Percentiles rank a stretch among this genome's conserved stretches.
Conservation (phyloP, 805 yeast species). For the Myxozyma udenii region DNA sequence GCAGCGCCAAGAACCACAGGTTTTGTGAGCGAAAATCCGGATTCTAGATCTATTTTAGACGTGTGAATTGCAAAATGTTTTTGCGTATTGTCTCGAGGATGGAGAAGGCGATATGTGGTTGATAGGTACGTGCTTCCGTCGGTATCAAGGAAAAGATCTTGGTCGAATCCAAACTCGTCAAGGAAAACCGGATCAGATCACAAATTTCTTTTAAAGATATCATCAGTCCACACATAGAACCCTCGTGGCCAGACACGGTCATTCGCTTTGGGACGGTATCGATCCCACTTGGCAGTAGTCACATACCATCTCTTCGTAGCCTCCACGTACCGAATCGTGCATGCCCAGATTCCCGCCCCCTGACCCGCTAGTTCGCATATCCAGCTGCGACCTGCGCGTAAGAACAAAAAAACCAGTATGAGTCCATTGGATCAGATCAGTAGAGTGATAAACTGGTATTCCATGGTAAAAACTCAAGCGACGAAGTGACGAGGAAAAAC, state of each 20-base stretch:
- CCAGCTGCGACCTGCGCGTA: slow-evolving; percentile 4
- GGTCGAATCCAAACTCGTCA: slow-evolving; percentile 11
- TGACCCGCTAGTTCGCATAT: slow-evolving; percentile 9
- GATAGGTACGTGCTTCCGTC: slow-evolving; percentile 7
- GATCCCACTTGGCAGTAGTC: slow-evolving; percentile 4
- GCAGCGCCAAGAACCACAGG: slow-evolving; percentile 2
- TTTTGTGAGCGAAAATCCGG: slow-evolving; percentile 2
- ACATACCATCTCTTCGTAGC: slow-evolving; percentile 8
- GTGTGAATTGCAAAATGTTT: slow-evolving; percentile 13
- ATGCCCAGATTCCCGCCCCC: slow-evolving; percentile 15
- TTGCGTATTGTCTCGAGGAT: slow-evolving; percentile 1
- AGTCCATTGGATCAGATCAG: slow-evolving; percentile 2
- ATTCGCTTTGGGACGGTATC: slow-evolving; percentile 2
- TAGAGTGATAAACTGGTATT: slow-evolving; percentile 4
- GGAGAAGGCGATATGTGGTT: slow-evolving; percentile 5
- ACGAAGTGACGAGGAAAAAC: slow-evolving; percentile 5
- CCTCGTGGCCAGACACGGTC: slow-evolving; percentile 14
- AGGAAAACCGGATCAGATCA: slow-evolving; percentile 11
- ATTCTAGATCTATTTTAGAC: slow-evolving; percentile 4
- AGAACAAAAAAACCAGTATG: slow-evolving; percentile 3
- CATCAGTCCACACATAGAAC: slow-evolving; percentile 9
- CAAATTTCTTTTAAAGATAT: slow-evolving; percentile 5
- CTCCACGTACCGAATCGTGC: slow-evolving; percentile 7
- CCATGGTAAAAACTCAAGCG: slow-evolving; percentile 12
- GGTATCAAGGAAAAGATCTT: slow-evolving; percentile 7